Base-by-base conservation (phyloP, 257 asterid species). In the Solanum corneliomulleri region DNA sequence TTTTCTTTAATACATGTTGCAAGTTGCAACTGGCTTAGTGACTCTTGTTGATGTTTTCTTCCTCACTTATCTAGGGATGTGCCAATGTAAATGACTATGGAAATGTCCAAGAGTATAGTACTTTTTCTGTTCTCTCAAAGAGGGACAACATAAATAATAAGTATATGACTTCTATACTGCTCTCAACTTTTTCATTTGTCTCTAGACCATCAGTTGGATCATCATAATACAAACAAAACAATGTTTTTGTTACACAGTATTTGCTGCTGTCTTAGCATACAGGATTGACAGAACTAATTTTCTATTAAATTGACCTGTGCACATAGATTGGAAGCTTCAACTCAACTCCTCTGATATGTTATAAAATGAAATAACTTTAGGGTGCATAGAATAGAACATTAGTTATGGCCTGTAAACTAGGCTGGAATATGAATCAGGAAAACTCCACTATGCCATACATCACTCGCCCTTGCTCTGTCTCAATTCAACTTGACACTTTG, bases 41-140 rank as follows among this genome's bases (percentile, higher is more conserved):
- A 52, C 87, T 44, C 82, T 44, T 77, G n/a, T 42, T 77, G n/a
- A 77, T 13, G 82, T 13, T 75, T 39, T 23, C 11, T 13, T 74
- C 29, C 49, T 39, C 20, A 6, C 52, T 72, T 72, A 37, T 72
- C n/a, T 75, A 76, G 83, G 52, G 83, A 76, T 5, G 35, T 76
- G 29, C 29, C 37, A 15, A 27, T 76, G 88, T 86, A 86, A 86
- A 86, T 86, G 85, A 77, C 87, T 85, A 49, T 49, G 80, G 82
- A 68, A 27, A 70, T 5, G 11, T 27, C 82, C 75, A 85, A 31
- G 81, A 71, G 83, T 85, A 78, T 45, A 14, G 29, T 78, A n/a
- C 84, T 45, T 41, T 71, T 85, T 60, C 33, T 83, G 62, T 41
- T 64, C 83, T 71, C 87, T 70, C 52, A 21, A 70, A 85, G 87